A percentile compares a stretch with the other conserved stretches of the same genome.
phyloP scores from a whole-genome alignment of 163 green algal species.

The Trebouxiophyceae sp. region DNA sequence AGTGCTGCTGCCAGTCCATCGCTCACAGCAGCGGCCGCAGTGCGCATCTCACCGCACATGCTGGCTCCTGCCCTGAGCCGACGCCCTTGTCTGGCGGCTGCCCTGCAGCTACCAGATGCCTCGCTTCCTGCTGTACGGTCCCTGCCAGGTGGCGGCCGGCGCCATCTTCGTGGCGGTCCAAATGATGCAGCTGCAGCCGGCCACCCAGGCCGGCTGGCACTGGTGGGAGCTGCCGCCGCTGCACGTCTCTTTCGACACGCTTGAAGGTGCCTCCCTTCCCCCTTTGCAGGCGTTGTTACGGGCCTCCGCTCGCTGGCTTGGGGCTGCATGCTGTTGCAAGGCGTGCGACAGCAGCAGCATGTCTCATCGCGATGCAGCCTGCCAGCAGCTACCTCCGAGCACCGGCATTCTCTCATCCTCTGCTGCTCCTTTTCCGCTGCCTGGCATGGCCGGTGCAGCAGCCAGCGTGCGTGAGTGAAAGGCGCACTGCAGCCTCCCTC shows the following conservation, averaged over 20 bases:
- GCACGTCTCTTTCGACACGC: neutral
- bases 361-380: neutral
- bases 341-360: neutral
- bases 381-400: neutral
- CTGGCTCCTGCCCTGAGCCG: too few relatives aligned
- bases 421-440: neutral
- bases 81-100: too few relatives aligned
- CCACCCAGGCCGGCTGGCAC: neutral
- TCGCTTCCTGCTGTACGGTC: neutral
- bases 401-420: neutral
- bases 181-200: neutral
- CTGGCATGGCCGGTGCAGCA: too few relatives aligned
- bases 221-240: neutral
- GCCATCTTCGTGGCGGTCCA: neutral
- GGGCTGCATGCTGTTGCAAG: neutral
- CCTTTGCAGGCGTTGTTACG: neutral
- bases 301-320: neutral
- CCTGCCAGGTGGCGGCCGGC: neutral
- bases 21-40: neutral
- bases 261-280: neutral
- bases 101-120: neutral
- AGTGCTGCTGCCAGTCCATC: too few relatives aligned
- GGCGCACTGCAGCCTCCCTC: too few relatives aligned
- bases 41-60: neutral
- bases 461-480: too few relatives aligned